Evolutionary conservation across 768 basidiomycete genomes (phyloP), one percentile per base, ranked within the genome.

Genomic region (Calocybe gangraenosa): DNA sequence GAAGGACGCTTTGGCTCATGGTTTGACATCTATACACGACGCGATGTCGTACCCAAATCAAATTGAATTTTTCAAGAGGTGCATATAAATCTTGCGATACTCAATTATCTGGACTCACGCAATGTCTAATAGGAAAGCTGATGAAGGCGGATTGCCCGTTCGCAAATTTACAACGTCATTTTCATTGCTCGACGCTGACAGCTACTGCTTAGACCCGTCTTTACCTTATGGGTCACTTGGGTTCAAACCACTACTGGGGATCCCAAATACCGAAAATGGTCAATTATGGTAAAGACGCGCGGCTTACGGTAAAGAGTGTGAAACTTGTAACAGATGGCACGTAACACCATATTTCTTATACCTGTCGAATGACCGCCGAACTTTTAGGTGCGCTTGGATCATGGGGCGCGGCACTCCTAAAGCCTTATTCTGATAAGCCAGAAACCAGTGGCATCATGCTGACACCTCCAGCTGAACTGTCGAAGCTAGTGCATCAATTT

Each of bases 11-110:
- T 67, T 92, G n/a, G 70, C 75, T 2, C 76, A 79, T 44, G 95
- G 95, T 1, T 62, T 98, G 44, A 94, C 92, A 0, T 83, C 78
- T 9, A 81, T 98, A 15, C 93, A 96, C 46, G 93, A 98, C 57
- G 94, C 94, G 0, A 71, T 60, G 34, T 73, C 76, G 0, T 58
- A 59, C 17, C 74, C 72, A 1, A 63, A 66, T 0, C 66, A 70
- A 19, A 76, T 92, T 13, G 63, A 70, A 2, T 87, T 92, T 54
- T 87, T 79, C 65, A 73, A 73, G 53, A 70, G 68, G 88, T 86
- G 56, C 30, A 78, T 49, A 42, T 41, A 1, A 38, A 14, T 2
- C 11, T 10, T 36, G 44, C 35, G 9, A 15, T 22, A 11, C 14
- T 13, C 13, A 25, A 43, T 9, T 23, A 13, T 19, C 47, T 35